Base-by-base conservation (phyloP, 2,329 filamentous ascomycete species). In the Trichoderma lentiforme region DNA sequence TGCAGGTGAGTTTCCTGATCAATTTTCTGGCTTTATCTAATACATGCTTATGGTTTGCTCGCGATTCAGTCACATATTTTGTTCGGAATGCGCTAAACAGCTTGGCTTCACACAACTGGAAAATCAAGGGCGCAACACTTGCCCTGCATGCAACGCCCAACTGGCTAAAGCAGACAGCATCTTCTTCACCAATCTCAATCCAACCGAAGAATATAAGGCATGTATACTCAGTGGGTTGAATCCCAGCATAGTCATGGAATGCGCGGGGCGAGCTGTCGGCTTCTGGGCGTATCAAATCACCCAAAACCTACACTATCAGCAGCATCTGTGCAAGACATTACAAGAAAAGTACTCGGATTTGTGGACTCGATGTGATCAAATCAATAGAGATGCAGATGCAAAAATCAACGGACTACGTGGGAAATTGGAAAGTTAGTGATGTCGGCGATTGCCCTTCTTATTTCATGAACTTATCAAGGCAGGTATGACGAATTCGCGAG, bases 211-310 rank as follows among this genome's bases (percentile, higher is more conserved):
- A 75, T 97, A 96, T 84, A 97, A 97, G 81, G 94, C 93, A 0
- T 95, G 91, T 73, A 88, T 97, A 0, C 84, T 98, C 12, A 94
- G 93, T 77, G 95, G 95, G 0, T 83, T 98, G 1, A 93, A 90
- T 73, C 95, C 95, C 1, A 91, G 87, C 39, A 86, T 91, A 34
- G 92, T 98, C 74, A 94, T 97, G 87, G 95, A 97, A 76, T 97
- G 94, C 80, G 92, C 93, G 26, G 90, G 91, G 6, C 87, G 93
- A 75, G 94, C 91, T 1, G 81, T 97, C 74, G 89, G 88, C 36
- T 97, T 97, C 79, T 97, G 94, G 91, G 91, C 89, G 34, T 97
- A 97, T 77, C 94, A 97, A 79, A 90, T 91, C 24, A 90, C 90
- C 3, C 93, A 96, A 77, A 93, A 97, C 81, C 92, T 97, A n/a